Base-by-base conservation (phyloP, 352 stramenopile genomes). In the Phytophthora boehmeriae region DNA sequence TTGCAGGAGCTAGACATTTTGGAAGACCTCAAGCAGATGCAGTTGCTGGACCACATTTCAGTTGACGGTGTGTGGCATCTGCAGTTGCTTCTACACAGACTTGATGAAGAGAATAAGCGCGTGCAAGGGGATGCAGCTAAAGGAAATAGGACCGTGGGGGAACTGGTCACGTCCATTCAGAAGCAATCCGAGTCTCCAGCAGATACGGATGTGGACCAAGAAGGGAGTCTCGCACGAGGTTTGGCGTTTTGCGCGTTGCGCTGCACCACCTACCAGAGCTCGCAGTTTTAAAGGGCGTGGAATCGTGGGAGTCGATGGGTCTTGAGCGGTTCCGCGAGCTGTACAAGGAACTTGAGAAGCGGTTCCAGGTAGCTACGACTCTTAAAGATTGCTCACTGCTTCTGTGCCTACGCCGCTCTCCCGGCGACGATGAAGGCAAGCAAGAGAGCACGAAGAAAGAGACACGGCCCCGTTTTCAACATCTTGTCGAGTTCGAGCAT, bases 351-450 rank as follows among this genome's bases (percentile, higher is more conserved):
- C 53, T 92, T 6, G 55, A 89, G 50, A 83, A 90, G 66, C 68
- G 82, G 2, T 93, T 95, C 63, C 78, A 90, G 27, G 86, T 95
- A 42, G 86, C 86, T 9, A 93, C 84, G 32, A 95, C 86, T 34
- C 75, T 92, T 41, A 95, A 95, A 48, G 86, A 95, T 71, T 95
- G 86, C 43, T 95, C 86, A 25, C 57, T 93, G 62, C 58, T 95
- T 66, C 47, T 95, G 23, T 91, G 78, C 36, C 60, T 95, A 50
- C 80, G 82, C 0, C 82, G 83, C 1, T 78, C 70, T 5, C 71
- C 68, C 0, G 44, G 67, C 47, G 71, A 84, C 39, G 50, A 62
- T 34, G 27, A 38, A 38, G 30, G 23, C 35, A 30, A 27, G 5
- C 42, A 55, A 19, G 19, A 14, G 23, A 47, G 30, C 28, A 67